These are phyloP conservation scores for Beauveria caledonica DNA, from an alignment of 2,329 filamentous ascomycete genomes.

Conservation along the genomic window DNA sequence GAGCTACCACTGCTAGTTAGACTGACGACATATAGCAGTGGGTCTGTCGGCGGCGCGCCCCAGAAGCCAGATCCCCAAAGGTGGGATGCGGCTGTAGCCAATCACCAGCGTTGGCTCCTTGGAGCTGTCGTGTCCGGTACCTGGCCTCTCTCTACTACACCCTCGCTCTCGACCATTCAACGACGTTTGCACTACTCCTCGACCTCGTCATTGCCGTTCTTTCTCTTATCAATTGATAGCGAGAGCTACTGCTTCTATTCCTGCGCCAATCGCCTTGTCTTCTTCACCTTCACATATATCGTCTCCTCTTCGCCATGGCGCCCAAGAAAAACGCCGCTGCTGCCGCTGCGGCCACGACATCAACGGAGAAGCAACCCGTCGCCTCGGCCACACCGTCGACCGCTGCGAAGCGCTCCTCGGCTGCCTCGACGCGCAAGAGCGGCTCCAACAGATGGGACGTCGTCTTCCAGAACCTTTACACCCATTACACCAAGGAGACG, in stretches of 20 bases:
- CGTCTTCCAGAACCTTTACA: constrained; percentile 62
- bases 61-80: constrained; percentile 10
- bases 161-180: constrained; percentile 14
- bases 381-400: constrained; percentile 24
- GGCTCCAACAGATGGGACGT: constrained; percentile 38
- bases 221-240: neutral
- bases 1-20: neutral
- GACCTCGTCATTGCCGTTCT: neutral
- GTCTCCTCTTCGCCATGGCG: constrained; percentile 31
- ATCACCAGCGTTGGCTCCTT: constrained; percentile 22
- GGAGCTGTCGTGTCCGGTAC: constrained; percentile 30
- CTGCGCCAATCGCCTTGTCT: neutral
- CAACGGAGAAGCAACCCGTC: constrained; percentile 36
- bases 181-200: neutral
- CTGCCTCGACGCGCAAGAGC: constrained; percentile 18
- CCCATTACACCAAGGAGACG: constrained; percentile 72
- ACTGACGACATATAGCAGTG: constrained; percentile 14
- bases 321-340: constrained; percentile 40
- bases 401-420: constrained; percentile 13
- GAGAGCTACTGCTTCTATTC: neutral
- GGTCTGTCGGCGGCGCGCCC: constrained; percentile 2
- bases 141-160: constrained; percentile 9
- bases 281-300: neutral
- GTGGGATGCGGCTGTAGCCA: constrained; percentile 17
- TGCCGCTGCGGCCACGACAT: constrained; percentile 21